phyloP scores from a whole-genome alignment of 2,329 filamentous ascomycete genomes.

The Colletotrichum cuscutae region DNA sequence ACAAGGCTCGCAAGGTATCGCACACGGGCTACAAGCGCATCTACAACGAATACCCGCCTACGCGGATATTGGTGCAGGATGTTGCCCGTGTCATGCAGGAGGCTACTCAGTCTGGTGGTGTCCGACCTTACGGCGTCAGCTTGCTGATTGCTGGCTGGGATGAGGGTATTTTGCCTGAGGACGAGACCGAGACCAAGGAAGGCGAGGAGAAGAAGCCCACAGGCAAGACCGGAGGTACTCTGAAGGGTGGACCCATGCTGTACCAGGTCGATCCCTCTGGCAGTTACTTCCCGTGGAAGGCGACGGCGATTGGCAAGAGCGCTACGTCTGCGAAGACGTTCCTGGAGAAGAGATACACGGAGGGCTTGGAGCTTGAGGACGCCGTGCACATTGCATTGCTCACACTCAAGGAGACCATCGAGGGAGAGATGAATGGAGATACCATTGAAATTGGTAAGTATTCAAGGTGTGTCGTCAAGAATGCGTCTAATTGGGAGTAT shows the following conservation, averaged over 20 bases:
- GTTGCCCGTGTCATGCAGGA: constrained; percentile 98
- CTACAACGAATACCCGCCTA: constrained; percentile 99
- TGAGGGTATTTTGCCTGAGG: constrained; percentile 91
- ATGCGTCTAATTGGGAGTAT: constrained; percentile 34
- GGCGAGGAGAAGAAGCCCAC: constrained; percentile 77
- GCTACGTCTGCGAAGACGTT: constrained; percentile 99
- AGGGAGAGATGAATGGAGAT: constrained; percentile 99
- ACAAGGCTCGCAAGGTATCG: constrained; percentile 97
- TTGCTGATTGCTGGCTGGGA: constrained; percentile 97
- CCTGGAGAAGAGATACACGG: constrained; percentile 98
- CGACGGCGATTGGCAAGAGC: constrained; percentile 98
- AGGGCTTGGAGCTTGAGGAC: constrained; percentile 96
- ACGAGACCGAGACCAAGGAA: constrained; percentile 64
- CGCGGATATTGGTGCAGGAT: constrained; percentile 98
- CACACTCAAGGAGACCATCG: constrained; percentile 98
- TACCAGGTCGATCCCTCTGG: constrained; percentile 99
- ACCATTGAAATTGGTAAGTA: constrained; percentile 94
- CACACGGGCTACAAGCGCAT: constrained; percentile 99
- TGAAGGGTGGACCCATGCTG: constrained; percentile 95
- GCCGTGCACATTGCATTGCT: constrained; percentile 97
- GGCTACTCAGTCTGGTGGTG: constrained; percentile 97
- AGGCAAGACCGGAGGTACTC: constrained; percentile 92
- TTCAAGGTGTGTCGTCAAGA: not conserved
- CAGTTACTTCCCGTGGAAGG: constrained; percentile 99
- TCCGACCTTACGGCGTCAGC: constrained; percentile 95